Evolutionary conservation across 768 basidiomycete species (phyloP), one percentile per base, ranked within the genome.

Genomic region (Tephrocybe sp.): DNA sequence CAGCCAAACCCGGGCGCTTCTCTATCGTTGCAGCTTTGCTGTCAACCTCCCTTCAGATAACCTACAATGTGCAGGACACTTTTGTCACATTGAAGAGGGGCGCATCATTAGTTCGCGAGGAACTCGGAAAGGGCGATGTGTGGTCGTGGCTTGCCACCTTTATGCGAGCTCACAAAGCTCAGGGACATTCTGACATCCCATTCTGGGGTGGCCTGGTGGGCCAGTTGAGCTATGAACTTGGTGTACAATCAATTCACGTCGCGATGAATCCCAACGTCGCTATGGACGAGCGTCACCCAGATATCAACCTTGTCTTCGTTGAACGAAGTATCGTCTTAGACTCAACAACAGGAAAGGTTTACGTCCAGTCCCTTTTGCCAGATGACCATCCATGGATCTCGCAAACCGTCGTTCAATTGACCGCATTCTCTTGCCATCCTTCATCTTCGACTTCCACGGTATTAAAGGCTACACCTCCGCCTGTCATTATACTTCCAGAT

Each of bases 181-280:
- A 58, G 20, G 74, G 74, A 20, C 60, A 60, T 36, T 57, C 73
- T 6, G 75, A 82, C 9, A 65, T 83, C 38, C 90, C 90, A 0
- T 93, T 93, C 64, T 91, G 90, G 88, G 91, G 90, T 30, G 91
- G 91, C 20, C 71, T 93, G 12, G 67, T 92, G 20, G 91, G 91
- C 8, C 83, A 79, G 53, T 68, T 93, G 53, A 88, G 86, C 58
- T 93, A 93, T 61, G 91, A 92, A 65, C 73, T 91, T 15, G 91
- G 90, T 11, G 77, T 85, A 4, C 68, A 77, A 38, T 73, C 80
- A 6, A 66, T 90, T 21, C 64, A 71, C 18, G 69, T 85, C 44
- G 67, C 74, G 48, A 64, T 76, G 32, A 50, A 40, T 58, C 15
- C 63, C 51, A 25, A 54, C 40, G 26, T 11, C 30, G n/a, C 30